These are phyloP conservation scores for Crucihimalaya himalaica DNA, from an alignment of 345 rosid species.

Conservation along the genomic window DNA sequence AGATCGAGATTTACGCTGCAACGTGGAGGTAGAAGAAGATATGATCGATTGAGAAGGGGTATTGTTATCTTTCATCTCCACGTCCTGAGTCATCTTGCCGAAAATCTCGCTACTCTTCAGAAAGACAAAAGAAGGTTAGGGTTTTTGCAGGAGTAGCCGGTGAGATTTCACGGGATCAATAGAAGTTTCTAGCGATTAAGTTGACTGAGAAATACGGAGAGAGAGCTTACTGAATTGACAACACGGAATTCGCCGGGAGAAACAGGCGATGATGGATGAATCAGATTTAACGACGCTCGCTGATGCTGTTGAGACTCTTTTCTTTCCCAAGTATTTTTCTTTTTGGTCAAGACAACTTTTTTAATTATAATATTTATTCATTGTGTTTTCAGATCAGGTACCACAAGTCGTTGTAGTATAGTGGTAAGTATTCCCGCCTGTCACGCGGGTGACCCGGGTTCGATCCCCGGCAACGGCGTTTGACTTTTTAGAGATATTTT, in stretches of 20 bases:
- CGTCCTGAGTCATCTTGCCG: slow-evolving; percentile 71
- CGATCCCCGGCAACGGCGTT: slow-evolving; percentile 96
- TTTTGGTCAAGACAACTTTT: slow-evolving; percentile 44
- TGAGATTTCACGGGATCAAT: not conserved
- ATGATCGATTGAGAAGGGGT: slow-evolving; percentile 58
- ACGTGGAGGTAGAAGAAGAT: slow-evolving; percentile 60
- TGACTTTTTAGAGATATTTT: fast-evolving
- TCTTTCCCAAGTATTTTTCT: slow-evolving; percentile 41
- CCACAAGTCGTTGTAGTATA: slow-evolving; percentile 83
- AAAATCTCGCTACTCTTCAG: slow-evolving; percentile 23
- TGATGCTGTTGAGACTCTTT: not conserved
- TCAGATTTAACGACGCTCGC: slow-evolving; percentile 21
- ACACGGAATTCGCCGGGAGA: slow-evolving; percentile 4
- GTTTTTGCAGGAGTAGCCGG: slow-evolving; percentile 8
- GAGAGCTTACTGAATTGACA: slow-evolving; percentile 14
- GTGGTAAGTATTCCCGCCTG: slow-evolving; percentile 97
- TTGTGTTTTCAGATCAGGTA: fast-evolving
- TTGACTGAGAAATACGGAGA: not conserved
- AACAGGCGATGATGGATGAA: not conserved
- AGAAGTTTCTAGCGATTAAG: not conserved
- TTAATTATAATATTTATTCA: not conserved
- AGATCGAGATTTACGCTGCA: slow-evolving; percentile 45
- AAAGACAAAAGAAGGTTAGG: slow-evolving; percentile 15
- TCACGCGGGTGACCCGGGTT: slow-evolving; percentile 99
- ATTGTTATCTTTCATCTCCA: slow-evolving; percentile 76